Base-by-base conservation (phyloP, 306 rosid genomes). In the Rosa chinensis region DNA sequence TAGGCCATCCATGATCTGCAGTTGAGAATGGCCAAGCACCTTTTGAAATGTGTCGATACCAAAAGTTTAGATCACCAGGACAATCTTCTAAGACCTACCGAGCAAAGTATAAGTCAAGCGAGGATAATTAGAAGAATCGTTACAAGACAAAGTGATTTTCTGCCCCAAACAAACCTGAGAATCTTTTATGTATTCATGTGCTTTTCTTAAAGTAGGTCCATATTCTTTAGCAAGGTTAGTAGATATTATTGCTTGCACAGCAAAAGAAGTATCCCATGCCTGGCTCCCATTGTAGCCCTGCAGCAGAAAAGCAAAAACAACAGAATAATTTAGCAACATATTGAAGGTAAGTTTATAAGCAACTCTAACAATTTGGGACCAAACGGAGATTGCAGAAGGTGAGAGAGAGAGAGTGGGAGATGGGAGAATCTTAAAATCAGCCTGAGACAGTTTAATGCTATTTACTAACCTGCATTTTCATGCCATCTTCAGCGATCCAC, bases 401-500 rank as follows among this genome's bases (percentile, higher is more conserved):
- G 23, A 61, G 52, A 74, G 11, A 42, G 68, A 23, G 76, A 12
- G 14, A 74, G 39, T 10, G 35, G 14, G 68, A 55, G 32, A 58
- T 28, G 14, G 32, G 56, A 67, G 18, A 43, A 48, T 62, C 25
- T 58, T 62, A 10, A 77, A 28, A 64, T 81, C 77, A 61, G 37
- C 55, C 17, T 20, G 5, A 48, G 21, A 43, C 52, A 45, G n/a
- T 67, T 32, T 40, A 47, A 59, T 18, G 64, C 20, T 43, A 48
- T 45, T 70, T 70, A 73, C 39, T 70, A 45, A 89, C 97, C 98
- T 93, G 94, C 93, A 93, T 93, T 86, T 89, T 93, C 98, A 93
- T 89, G 88, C 98, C 98, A 85, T 93, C 98, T 86, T 91, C 98
- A 74, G 98, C 98, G 82, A 93, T 69, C 98, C 98, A 93, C 78